These are phyloP conservation scores for Centella asiatica DNA, from an alignment of 129 eudicot species.

Conservation along the genomic window DNA sequence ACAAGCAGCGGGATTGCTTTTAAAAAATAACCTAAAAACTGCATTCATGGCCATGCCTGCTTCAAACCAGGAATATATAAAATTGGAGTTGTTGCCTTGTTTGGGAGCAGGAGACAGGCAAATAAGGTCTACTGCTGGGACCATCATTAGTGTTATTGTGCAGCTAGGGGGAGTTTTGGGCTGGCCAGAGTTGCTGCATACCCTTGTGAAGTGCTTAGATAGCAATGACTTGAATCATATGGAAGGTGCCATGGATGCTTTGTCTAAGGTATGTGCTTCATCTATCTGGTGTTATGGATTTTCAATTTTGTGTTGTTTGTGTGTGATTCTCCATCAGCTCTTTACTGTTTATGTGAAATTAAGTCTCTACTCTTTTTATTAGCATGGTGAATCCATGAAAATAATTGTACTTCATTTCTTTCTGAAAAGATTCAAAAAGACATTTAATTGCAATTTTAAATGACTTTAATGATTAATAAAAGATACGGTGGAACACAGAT, in stretches of 20 bases:
- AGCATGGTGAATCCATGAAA: neutral
- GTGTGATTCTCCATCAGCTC: neutral
- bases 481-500: constrained; percentile 39
- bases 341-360: neutral
- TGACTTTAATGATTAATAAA: neutral
- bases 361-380: no score
- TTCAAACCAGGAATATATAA: constrained; percentile 73
- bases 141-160: constrained; percentile 76
- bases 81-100: constrained; percentile 78
- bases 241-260: constrained; percentile 99
- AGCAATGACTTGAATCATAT: constrained; percentile 70
- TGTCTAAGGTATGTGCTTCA: constrained; percentile 64
- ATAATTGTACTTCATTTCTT: neutral
- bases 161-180: constrained; percentile 76
- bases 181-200: constrained; percentile 82
- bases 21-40: constrained; percentile 75
- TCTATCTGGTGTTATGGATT: neutral
- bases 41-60: constrained; percentile 58
- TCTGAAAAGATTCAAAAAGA: neutral
- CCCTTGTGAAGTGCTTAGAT: constrained; percentile 76
- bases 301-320: neutral
- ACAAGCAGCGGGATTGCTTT: constrained; percentile 96
- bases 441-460: neutral
- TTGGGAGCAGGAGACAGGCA: constrained; percentile 76
- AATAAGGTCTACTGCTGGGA: constrained; percentile 86